Evolutionary conservation across 169 alveolate species (phyloP).

Genomic region (Plasmodium knowlesi): DNA sequence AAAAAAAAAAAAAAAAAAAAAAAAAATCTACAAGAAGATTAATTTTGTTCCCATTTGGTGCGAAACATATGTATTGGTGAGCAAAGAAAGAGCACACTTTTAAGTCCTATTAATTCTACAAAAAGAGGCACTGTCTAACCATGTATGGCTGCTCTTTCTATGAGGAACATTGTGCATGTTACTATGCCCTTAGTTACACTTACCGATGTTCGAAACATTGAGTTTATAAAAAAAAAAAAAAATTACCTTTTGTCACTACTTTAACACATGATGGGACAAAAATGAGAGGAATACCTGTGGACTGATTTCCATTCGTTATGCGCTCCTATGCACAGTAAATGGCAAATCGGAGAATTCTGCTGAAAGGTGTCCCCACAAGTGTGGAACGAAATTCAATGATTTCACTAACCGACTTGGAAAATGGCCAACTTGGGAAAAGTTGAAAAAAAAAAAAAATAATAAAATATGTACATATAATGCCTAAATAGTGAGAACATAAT

Average conservation of each 20-base stretch:
- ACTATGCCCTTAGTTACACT: neutral
- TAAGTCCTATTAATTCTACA: conserved; percentile 16
- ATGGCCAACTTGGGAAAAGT: neutral
- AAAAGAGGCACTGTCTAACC: neutral
- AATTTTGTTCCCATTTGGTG: neutral
- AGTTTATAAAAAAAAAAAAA: neutral
- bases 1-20: conserved; percentile 5
- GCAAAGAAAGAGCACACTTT: neutral
- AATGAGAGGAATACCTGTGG: neutral
- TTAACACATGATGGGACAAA: neutral
- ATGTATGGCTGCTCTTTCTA: neutral
- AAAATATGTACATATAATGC: no score
- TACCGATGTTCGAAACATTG: neutral
- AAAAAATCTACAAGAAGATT: neutral
- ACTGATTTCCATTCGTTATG: neutral
- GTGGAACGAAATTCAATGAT: conserved; percentile 32
- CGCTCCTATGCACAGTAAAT: conserved; percentile 49
- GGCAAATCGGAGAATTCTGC: neutral
- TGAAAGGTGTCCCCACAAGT: neutral
- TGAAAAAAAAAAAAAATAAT: no score
- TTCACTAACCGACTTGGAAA: neutral
- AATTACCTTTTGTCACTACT: neutral
- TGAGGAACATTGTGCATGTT: neutral
- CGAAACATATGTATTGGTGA: neutral
- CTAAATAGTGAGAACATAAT: no score